These are phyloP conservation scores for Sordaria brevicollis DNA, from an alignment of 495 filamentous ascomycete genomes.

Conservation along the genomic window DNA sequence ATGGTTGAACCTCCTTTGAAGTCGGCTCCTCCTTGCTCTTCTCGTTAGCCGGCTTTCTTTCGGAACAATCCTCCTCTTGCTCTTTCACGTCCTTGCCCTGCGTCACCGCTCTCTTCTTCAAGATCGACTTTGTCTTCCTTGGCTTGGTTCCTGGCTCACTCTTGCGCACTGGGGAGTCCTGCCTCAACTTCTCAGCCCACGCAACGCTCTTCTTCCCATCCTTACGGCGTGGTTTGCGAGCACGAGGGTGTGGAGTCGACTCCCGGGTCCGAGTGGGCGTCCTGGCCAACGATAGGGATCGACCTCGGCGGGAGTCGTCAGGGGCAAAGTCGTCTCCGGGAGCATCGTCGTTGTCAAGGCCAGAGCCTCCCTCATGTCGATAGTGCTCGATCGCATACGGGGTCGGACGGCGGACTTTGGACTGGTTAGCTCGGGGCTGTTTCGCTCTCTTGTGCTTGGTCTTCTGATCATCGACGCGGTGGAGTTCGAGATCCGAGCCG, in stretches of 20 bases:
- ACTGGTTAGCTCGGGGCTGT: background rate
- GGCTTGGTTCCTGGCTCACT: background rate
- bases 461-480: too few relatives aligned
- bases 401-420: background rate
- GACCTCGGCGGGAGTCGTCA: background rate
- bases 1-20: too few relatives aligned
- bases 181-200: background rate
- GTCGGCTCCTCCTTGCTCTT: too few relatives aligned
- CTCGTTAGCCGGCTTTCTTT: too few relatives aligned
- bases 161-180: background rate
- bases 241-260: background rate
- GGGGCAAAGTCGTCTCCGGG: background rate
- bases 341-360: background rate
- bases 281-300: background rate
- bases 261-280: background rate
- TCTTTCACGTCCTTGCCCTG: too few relatives aligned
- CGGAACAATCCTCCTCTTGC: background rate
- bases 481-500: too few relatives aligned
- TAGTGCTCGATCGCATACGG: background rate
- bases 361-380: background rate
- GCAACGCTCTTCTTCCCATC: background rate
- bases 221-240: background rate
- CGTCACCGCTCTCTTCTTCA: too few relatives aligned
- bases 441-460: too few relatives aligned
- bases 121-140: background rate